These are phyloP conservation scores for Solanum phureja DNA, from an alignment of 257 asterid species.

Conservation along the genomic window DNA sequence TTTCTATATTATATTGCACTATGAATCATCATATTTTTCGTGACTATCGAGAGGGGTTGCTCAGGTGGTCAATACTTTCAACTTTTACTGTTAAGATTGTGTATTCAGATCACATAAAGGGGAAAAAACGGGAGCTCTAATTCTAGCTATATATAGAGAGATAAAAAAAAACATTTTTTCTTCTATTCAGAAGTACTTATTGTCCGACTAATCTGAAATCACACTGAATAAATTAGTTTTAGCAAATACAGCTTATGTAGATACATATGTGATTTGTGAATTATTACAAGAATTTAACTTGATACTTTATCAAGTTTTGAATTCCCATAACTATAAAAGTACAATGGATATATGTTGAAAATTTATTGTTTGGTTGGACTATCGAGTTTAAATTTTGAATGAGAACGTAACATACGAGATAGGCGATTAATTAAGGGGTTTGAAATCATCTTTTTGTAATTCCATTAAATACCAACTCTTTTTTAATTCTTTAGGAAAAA, in stretches of 20 bases:
- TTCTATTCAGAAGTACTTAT: too few relatives aligned
- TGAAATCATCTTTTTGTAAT: background rate
- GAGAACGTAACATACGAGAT: background rate
- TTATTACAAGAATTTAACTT: background rate
- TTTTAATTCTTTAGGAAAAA: background rate
- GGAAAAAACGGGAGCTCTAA: background rate
- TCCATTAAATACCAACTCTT: background rate
- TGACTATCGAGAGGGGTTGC: background rate
- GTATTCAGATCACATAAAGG: background rate
- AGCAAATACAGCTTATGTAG: background rate
- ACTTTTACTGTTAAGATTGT: background rate
- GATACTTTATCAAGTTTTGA: background rate
- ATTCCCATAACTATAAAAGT: background rate
- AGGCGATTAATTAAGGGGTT: background rate
- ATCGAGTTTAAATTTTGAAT: background rate
- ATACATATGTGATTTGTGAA: background rate
- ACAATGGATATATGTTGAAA: background rate
- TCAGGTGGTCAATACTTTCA: background rate
- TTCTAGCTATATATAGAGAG: background rate
- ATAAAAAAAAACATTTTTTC: too few relatives aligned
- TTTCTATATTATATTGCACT: background rate
- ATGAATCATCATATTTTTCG: background rate
- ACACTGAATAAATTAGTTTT: background rate
- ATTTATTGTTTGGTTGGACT: background rate
- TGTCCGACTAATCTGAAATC: background rate